phyloP scores from a whole-genome alignment of 169 alveolate species.

The Cystoisospora suis region DNA sequence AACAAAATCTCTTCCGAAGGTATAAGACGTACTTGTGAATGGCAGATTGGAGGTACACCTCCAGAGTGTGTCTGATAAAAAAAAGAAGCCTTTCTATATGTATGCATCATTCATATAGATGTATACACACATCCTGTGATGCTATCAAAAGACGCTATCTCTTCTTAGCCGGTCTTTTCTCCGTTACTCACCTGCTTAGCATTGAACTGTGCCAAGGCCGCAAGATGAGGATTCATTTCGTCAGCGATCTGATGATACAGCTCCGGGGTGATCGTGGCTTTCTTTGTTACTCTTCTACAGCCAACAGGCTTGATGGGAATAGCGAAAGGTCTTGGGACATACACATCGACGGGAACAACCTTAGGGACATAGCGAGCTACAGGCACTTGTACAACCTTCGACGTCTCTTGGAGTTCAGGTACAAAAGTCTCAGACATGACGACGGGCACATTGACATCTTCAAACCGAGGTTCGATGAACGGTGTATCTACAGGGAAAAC shows the following conservation, averaged over 20 bases:
- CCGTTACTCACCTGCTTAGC: not conserved
- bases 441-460: slow-evolving; percentile 22
- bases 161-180: no score
- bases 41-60: no score
- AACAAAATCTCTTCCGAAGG: no score
- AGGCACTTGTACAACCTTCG: slow-evolving; percentile 17
- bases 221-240: slow-evolving; percentile 39
- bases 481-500: slow-evolving; percentile 37
- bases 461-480: slow-evolving; percentile 33
- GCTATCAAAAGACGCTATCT: no score
- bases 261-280: not conserved
- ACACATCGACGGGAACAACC: slow-evolving; percentile 42
- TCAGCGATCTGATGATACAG: not conserved
- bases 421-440: slow-evolving; percentile 38
- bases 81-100: no score
- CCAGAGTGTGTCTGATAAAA: no score
- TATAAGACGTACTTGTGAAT: no score
- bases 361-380: slow-evolving; percentile 44
- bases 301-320: slow-evolving; percentile 52
- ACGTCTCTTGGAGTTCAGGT: slow-evolving; percentile 39
- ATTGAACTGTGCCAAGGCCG: not conserved
- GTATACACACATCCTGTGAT: no score
- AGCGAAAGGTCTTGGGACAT: slow-evolving; percentile 53
- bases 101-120: no score
- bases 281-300: not conserved